These are phyloP conservation scores for Apiospora koreana DNA, from an alignment of 2,329 filamentous ascomycete species.

Conservation along the genomic window DNA sequence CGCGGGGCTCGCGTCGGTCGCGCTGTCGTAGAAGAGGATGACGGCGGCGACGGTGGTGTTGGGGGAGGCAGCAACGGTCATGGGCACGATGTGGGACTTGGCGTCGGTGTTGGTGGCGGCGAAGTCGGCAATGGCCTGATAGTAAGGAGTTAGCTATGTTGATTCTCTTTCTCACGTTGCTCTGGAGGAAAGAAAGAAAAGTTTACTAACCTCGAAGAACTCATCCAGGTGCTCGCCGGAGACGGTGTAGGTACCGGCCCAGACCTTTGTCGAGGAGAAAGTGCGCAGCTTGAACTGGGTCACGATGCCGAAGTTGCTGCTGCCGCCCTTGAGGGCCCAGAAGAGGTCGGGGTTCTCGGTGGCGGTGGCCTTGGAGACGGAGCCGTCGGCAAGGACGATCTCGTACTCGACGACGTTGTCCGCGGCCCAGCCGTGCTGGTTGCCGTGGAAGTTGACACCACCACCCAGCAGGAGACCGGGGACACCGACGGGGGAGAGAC, in stretches of 20 bases:
- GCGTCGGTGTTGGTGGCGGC: conserved; percentile 24
- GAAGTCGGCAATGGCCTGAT: conserved; percentile 25
- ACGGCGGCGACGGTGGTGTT: conserved; percentile 31
- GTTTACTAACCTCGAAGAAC: conserved; percentile 20
- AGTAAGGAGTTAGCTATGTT: too few relatives aligned
- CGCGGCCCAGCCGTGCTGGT: conserved; percentile 12
- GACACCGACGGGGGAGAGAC: conserved; percentile 17
- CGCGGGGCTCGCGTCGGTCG: conserved; percentile 29
- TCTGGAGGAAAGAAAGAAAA: too few relatives aligned
- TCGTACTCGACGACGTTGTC: conserved; percentile 13
- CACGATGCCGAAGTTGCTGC: conserved; percentile 13
- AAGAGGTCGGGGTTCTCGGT: conserved; percentile 11
- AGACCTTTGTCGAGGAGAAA: conserved; percentile 17
- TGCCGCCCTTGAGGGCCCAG: conserved; percentile 13
- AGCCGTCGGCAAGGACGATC: conserved; percentile 11
- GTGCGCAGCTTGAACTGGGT: conserved; percentile 15
- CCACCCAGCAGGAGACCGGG: conserved; percentile 18
- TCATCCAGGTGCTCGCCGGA: conserved; percentile 20
- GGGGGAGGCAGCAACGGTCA: conserved; percentile 22
- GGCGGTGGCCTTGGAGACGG: neutral
- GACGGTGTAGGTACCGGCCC: conserved; percentile 25
- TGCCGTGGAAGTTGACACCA: conserved; percentile 18
- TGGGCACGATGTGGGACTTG: conserved; percentile 25
- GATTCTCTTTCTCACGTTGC: too few relatives aligned
- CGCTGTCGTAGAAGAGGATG: conserved; percentile 39